These are phyloP conservation scores for Cordyceps farinosa DNA, from an alignment of 2,329 filamentous ascomycete genomes.

Conservation along the genomic window DNA sequence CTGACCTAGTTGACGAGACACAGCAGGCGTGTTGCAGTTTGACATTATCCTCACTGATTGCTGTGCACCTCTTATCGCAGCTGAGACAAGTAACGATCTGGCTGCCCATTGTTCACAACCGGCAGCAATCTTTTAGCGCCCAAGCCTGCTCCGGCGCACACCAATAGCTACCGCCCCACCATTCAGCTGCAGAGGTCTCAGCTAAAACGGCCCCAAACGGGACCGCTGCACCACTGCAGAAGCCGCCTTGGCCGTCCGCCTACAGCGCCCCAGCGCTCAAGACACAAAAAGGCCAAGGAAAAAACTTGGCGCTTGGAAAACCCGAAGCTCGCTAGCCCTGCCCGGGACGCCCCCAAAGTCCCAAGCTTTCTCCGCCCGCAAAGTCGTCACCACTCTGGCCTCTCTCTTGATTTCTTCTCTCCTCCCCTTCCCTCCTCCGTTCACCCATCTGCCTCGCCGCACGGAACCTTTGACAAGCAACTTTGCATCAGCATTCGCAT, in stretches of 20 bases:
- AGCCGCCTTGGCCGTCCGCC: background rate
- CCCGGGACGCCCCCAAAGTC: too few species aligned
- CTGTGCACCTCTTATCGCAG: too few species aligned
- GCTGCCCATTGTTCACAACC: too few species aligned
- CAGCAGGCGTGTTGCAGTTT: too few species aligned
- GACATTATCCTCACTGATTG: background rate
- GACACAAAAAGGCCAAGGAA: background rate
- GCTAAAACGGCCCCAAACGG: background rate
- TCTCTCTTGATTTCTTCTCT: background rate
- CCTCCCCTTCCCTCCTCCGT: background rate
- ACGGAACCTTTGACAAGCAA: background rate
- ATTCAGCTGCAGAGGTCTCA: background rate
- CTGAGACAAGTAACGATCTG: too few species aligned
- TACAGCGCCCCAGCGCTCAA: background rate
- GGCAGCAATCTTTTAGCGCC: too few species aligned
- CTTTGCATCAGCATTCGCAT: slow-evolving; percentile 2
- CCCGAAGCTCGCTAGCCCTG: too few species aligned
- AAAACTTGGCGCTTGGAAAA: too few species aligned
- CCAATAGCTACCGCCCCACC: background rate
- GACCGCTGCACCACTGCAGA: background rate
- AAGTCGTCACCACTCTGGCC: slow-evolving; percentile 15
- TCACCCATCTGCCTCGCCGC: background rate
- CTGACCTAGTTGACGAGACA: too few species aligned
- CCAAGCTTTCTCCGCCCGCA: slow-evolving; percentile 4
- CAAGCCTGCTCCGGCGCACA: background rate